A percentile compares a stretch with the other conserved stretches of the same genome.
Conservation (phyloP, 805 yeast genomes). For the Candida jianshihensis region DNA sequence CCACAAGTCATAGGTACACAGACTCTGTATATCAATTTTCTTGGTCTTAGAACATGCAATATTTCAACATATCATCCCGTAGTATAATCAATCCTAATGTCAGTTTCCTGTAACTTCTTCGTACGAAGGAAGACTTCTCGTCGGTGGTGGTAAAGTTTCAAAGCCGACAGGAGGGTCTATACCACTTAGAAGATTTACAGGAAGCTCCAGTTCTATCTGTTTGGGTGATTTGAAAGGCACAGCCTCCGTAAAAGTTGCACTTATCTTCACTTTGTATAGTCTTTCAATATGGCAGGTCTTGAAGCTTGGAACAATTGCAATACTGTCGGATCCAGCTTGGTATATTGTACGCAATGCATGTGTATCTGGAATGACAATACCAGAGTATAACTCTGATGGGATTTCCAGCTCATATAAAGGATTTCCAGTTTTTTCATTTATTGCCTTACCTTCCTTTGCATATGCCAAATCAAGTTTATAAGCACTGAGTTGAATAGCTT, state of each 20-base stretch:
- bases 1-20: too few species aligned
- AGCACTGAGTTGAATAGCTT: not conserved
- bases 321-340: not conserved
- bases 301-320: constrained; percentile 26
- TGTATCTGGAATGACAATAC: constrained; percentile 40
- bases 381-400: constrained; percentile 23
- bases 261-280: constrained; percentile 30
- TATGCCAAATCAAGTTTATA: constrained; percentile 6
- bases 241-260: constrained; percentile 23
- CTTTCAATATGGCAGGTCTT: constrained; percentile 48
- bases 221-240: not conserved
- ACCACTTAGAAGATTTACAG: constrained; percentile 6
- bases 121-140: constrained; percentile 5
- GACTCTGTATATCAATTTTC: too few species aligned
- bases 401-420: constrained; percentile 31
- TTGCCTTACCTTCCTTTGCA: constrained; percentile 4
- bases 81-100: too few species aligned
- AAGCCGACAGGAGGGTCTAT: constrained; percentile 7
- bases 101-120: constrained; percentile 1
- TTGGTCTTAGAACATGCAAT: too few species aligned
- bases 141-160: constrained; percentile 6
- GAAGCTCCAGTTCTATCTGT: constrained; percentile 1
- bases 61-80: too few species aligned
- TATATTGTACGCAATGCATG: not conserved
- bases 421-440: constrained; percentile 26